Evolutionary conservation across 805 yeast species (phyloP), one percentile per base, ranked within the genome.

Genomic region (Candida caryicola): DNA sequence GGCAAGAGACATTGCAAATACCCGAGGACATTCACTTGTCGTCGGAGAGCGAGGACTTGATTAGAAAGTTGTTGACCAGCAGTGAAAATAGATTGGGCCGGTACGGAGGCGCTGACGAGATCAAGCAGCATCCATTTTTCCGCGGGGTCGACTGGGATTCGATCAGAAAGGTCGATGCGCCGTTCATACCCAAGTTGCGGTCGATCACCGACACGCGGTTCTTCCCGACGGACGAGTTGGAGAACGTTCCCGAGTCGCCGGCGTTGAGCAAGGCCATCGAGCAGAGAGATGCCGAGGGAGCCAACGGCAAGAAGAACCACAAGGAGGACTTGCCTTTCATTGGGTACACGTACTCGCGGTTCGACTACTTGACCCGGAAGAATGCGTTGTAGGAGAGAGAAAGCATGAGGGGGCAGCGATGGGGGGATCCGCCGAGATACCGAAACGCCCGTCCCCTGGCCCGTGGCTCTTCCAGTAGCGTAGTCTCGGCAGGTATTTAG

Each of bases 211-310:
- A 93, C 61, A 93, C 99, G 0, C 75, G 97, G 51, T 91, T 91
- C 71, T 93, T 93, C 88, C 98, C 99, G 29, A 88, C 95, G 2
- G 98, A 91, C 59, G 99, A 91, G 57, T 71, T 91, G 54, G 96
- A 91, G 60, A 87, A 86, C 54, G 89, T 91, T 36, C 96, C 98
- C 2, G 97, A 90, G 54, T 80, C 87, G 32, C 95, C 96, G 9
- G 56, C 71, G 3, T 53, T 64, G 44, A 59, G 57, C 39, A 60
- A 63, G 39, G 88, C 89, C 21, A 82, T 82, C 50, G 75, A 76
- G 51, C 83, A 76, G 56, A 72, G 81, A 47, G 85, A 79, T 42
- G 71, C 66, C 40, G 64, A 73, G 59, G 70, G 69, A 52, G 69
- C 72, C 27, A 59, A 50, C 19, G 65, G 62, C 27, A 60, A 60